Evolutionary conservation across 2,329 filamentous ascomycete genomes (phyloP).

Genomic region (Cladosporium sp.): DNA sequence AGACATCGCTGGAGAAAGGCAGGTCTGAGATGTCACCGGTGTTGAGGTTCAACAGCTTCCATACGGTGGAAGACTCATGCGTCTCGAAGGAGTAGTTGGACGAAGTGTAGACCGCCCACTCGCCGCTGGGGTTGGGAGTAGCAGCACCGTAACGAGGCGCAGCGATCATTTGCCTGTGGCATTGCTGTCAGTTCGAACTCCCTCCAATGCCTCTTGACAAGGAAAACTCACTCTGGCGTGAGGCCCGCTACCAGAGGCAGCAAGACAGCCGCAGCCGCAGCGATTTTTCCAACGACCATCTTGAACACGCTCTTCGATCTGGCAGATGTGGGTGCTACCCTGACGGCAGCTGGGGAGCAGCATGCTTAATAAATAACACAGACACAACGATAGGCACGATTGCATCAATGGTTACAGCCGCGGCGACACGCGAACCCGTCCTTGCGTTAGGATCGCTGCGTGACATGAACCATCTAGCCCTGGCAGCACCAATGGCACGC

Average conservation of each 20-base stretch:
- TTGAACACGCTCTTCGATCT: neutral
- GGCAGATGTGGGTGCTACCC: neutral
- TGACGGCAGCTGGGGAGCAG: neutral
- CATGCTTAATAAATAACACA: slow-evolving; percentile 3
- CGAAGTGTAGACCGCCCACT: slow-evolving; percentile 29
- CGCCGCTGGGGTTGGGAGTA: slow-evolving; percentile 24
- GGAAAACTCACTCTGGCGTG: slow-evolving; percentile 5
- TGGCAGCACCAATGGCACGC: neutral
- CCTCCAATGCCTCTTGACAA: neutral
- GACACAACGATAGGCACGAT: neutral
- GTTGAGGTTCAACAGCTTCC: slow-evolving; percentile 22
- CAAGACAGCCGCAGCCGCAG: slow-evolving; percentile 8
- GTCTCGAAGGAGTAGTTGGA: slow-evolving; percentile 23
- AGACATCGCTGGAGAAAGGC: slow-evolving; percentile 19
- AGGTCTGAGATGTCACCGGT: slow-evolving; percentile 23
- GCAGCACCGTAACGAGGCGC: slow-evolving; percentile 24
- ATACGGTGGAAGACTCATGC: slow-evolving; percentile 19
- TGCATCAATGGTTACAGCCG: neutral
- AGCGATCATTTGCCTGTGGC: slow-evolving; percentile 24
- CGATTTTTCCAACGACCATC: slow-evolving; percentile 9
- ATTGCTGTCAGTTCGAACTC: neutral
- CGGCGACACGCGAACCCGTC: neutral
- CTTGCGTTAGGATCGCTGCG: neutral
- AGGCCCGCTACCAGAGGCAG: slow-evolving; percentile 9
- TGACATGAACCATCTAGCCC: too few species aligned